Evolutionary conservation across 257 asterid genomes (phyloP).

Genomic region (Fraxinus americana): DNA sequence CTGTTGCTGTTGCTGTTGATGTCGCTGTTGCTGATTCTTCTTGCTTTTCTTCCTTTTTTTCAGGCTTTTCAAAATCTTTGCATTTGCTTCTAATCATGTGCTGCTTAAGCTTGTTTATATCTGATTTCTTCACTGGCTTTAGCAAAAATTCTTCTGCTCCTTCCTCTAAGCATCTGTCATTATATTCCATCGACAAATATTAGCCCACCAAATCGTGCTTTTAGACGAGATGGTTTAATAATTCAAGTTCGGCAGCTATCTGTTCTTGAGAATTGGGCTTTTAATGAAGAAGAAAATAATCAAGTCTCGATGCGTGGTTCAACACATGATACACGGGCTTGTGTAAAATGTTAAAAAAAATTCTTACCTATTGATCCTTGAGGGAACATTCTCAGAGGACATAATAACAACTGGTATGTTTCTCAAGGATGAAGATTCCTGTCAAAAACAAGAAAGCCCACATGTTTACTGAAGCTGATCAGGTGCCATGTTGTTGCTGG

Average conservation of each 20-base stretch:
- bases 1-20: background rate
- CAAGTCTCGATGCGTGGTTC: background rate
- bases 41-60: slow-evolving; percentile 29
- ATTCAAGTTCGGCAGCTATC: background rate
- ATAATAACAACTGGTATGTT: slow-evolving; percentile 94
- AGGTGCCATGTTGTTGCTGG: background rate
- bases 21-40: background rate
- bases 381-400: slow-evolving; percentile 96
- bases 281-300: background rate
- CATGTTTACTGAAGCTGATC: background rate
- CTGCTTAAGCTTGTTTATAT: slow-evolving; percentile 77
- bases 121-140: slow-evolving; percentile 87
- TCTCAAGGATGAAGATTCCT: slow-evolving; percentile 87
- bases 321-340: background rate
- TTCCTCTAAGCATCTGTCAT: slow-evolving; percentile 81
- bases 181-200: background rate
- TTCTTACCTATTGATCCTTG: slow-evolving; percentile 80
- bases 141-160: slow-evolving; percentile 93
- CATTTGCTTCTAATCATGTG: slow-evolving; percentile 66
- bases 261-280: background rate
- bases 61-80: slow-evolving; percentile 38
- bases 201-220: background rate
- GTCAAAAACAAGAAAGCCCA: slow-evolving; percentile 23
- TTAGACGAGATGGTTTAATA: background rate
- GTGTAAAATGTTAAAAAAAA: background rate